These are phyloP conservation scores for Desmodesmus armatus DNA, from an alignment of 139 green algal species.

Conservation along the genomic window DNA sequence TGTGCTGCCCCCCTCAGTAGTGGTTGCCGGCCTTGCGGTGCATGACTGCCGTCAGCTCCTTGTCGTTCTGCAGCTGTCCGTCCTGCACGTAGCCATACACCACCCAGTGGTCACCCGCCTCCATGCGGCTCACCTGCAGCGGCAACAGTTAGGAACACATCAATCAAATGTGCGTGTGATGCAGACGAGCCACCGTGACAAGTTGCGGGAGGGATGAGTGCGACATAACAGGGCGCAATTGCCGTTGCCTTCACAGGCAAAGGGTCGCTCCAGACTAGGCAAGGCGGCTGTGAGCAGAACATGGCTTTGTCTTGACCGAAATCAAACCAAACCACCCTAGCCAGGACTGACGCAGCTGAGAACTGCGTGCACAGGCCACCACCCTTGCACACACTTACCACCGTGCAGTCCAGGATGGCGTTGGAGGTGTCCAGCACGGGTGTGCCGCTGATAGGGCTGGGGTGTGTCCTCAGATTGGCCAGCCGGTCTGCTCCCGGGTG, in stretches of 20 bases:
- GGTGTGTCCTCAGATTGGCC: conserved; percentile 64
- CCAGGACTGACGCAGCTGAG: no score
- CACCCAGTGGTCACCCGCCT: conserved; percentile 86
- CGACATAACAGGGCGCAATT: no score
- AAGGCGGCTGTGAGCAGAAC: no score
- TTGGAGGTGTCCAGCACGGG: conserved; percentile 51
- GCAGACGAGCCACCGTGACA: background rate
- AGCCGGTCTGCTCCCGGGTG: conserved; percentile 91
- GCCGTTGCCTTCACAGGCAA: no score
- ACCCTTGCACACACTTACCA: no score
- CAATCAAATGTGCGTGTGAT: background rate
- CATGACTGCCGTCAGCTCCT: conserved; percentile 79
- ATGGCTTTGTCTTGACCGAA: no score
- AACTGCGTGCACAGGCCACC: no score
- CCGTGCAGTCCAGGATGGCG: conserved; percentile 41
- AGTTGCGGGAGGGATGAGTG: no score
- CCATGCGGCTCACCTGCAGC: conserved; percentile 60
- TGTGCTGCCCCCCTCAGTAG: no score
- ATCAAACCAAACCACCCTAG: no score
- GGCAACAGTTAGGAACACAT: background rate
- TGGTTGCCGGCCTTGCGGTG: conserved; percentile 86
- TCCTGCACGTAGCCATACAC: conserved; percentile 81
- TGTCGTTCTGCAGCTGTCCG: conserved; percentile 80
- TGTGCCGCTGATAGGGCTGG: conserved; percentile 58
- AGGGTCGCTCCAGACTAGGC: no score